phyloP scores from a whole-genome alignment of 1,139 yeast species.

The Yamadazyma songkhlaensis region DNA sequence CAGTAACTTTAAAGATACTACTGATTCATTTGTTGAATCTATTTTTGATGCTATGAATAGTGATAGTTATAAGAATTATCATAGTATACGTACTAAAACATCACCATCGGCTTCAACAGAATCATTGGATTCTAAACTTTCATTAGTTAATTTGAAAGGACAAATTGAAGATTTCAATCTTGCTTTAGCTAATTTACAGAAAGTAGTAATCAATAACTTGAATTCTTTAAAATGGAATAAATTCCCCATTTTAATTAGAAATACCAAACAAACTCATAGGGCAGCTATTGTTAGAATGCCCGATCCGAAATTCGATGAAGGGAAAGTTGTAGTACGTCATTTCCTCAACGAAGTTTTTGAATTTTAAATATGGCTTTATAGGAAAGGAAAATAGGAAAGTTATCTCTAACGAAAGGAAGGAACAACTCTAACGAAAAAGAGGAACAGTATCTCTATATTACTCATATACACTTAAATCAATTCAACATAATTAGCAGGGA shows the following conservation, averaged over 20 bases:
- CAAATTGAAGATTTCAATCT: constrained; percentile 29
- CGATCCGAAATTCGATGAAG: constrained; percentile 58
- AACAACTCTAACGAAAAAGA: too few species aligned
- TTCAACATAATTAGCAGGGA: constrained; percentile 96
- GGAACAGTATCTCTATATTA: background rate
- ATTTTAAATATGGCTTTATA: background rate
- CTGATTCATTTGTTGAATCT: constrained; percentile 57
- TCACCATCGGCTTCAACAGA: background rate
- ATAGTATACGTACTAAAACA: constrained; percentile 11
- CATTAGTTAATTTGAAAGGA: constrained; percentile 16
- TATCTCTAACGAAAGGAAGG: too few species aligned
- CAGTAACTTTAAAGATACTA: constrained; percentile 45
- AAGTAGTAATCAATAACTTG: constrained; percentile 51
- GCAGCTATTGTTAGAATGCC: constrained; percentile 70
- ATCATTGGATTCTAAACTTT: constrained; percentile 2
- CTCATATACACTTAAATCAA: constrained; percentile 41
- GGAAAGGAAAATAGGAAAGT: background rate
- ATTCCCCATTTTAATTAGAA: constrained; percentile 65
- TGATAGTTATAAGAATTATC: constrained; percentile 21
- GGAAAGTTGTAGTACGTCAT: constrained; percentile 63
- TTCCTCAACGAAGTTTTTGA: constrained; percentile 46
- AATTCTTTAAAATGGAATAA: constrained; percentile 66
- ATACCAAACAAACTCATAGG: constrained; percentile 71
- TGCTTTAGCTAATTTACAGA: constrained; percentile 42
- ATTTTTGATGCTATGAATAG: constrained; percentile 55